Percentiles rank a stretch among this genome's conserved stretches.
Evolutionary conservation across 2,329 filamentous ascomycete species (phyloP).

Genomic region (Colletotrichum siamense): DNA sequence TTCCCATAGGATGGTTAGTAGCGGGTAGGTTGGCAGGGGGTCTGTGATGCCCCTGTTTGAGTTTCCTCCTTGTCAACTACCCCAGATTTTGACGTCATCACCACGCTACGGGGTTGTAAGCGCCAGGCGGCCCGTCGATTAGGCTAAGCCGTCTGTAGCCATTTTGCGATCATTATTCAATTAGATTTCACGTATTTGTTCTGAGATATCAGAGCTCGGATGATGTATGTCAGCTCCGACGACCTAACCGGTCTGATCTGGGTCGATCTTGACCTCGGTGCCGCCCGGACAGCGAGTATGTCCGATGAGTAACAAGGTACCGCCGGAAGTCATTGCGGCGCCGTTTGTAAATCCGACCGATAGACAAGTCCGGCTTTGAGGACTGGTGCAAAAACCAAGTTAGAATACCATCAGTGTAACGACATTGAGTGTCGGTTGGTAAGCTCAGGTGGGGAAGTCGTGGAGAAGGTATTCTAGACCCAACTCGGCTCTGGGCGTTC

Average conservation of each 20-base stretch:
- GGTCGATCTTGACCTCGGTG: not conserved
- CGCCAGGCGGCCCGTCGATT: not conserved
- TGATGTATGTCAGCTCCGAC: not conserved
- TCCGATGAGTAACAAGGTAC: not conserved
- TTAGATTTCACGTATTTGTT: not conserved
- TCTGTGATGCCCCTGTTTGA: not conserved
- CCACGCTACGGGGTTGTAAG: not conserved
- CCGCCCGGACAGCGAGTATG: not conserved
- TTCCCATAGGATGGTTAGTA: not conserved
- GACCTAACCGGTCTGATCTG: not conserved
- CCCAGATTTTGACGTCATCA: constrained; percentile 14
- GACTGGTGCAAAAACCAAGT: not conserved
- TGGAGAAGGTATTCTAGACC: not conserved
- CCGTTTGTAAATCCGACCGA: not conserved
- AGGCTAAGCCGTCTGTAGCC: not conserved
- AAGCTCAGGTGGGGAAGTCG: not conserved
- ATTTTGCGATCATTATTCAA: not conserved
- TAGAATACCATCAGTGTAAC: not conserved
- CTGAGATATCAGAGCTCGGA: not conserved
- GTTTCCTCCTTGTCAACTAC: not conserved
- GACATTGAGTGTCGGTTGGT: not conserved
- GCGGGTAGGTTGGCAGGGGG: not conserved
- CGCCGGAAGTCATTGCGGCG: not conserved
- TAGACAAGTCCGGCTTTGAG: not conserved
- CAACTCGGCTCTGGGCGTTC: not conserved